Conservation (phyloP, 2,329 filamentous ascomycete genomes). For the Venturia pyrina region DNA sequence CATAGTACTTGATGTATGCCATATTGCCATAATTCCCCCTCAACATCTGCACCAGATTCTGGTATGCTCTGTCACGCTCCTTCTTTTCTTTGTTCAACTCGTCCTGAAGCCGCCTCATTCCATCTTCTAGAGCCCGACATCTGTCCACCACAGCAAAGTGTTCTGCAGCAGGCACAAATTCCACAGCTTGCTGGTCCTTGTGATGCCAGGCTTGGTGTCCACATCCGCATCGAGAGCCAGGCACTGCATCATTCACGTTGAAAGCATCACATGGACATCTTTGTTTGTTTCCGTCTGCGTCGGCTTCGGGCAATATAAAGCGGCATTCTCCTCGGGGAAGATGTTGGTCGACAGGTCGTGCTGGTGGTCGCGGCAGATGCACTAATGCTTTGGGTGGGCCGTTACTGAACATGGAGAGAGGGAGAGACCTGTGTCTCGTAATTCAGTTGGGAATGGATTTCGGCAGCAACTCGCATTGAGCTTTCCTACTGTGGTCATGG, state of each 20-base stretch:
- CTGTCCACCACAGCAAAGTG: constrained; percentile 26
- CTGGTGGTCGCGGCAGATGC: constrained; percentile 15
- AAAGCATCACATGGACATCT: constrained; percentile 37
- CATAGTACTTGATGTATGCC: constrained; percentile 12
- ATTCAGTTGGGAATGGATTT: not conserved
- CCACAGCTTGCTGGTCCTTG: constrained; percentile 23
- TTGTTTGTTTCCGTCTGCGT: constrained; percentile 20
- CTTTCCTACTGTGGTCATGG: not conserved
- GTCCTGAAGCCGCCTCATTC: constrained; percentile 12
- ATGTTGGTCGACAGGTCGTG: constrained; percentile 16
- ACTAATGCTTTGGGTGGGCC: constrained; percentile 6
- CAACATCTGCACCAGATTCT: constrained; percentile 10
- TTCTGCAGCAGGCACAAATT: constrained; percentile 25
- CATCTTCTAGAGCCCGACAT: constrained; percentile 23
- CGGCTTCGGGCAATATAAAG: constrained; percentile 20
- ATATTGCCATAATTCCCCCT: constrained; percentile 10
- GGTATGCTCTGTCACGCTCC: constrained; percentile 9
- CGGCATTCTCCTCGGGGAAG: constrained; percentile 23
- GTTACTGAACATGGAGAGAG: constrained; percentile 9
- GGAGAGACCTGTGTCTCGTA: constrained; percentile 2
- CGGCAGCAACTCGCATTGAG: not conserved
- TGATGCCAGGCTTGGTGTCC: constrained; percentile 39
- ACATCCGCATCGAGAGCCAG: constrained; percentile 34
- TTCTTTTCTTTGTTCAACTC: constrained; percentile 10
- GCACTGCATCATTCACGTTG: constrained; percentile 24